phyloP scores from a whole-genome alignment of 805 yeast genomes.

The Ogataea philodendri region DNA sequence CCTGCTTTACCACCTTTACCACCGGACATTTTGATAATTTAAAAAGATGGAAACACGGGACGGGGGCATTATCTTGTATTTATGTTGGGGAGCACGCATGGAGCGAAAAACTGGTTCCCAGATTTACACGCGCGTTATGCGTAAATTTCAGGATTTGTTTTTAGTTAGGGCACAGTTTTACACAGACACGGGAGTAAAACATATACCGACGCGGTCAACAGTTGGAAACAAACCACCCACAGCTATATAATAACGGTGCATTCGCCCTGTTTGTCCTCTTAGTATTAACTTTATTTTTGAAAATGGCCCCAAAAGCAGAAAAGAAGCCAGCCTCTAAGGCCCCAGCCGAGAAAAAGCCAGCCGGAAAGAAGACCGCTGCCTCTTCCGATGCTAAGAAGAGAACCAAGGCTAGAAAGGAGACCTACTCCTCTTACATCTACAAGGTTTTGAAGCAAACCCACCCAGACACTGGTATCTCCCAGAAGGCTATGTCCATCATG shows the following conservation, averaged over 20 bases:
- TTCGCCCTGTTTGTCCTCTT: constrained; percentile 7
- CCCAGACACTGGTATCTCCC: constrained; percentile 99
- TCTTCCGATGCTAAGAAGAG: constrained; percentile 85
- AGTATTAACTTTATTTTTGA: constrained; percentile 7
- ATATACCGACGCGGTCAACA: constrained; percentile 8
- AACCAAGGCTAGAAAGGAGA: constrained; percentile 94
- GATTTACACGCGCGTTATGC: constrained; percentile 13
- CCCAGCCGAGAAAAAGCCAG: constrained; percentile 93
- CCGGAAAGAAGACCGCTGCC: constrained; percentile 87
- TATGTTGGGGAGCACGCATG: constrained; percentile 10
- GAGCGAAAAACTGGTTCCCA: constrained; percentile 1
- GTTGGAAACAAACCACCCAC: constrained; percentile 4
- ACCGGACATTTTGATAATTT: constrained; percentile 47
- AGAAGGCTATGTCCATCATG: constrained; percentile 97
- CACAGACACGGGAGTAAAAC: constrained; percentile 10
- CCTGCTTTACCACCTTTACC: constrained; percentile 95
- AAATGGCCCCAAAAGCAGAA: constrained; percentile 68
- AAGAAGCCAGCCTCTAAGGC: constrained; percentile 88
- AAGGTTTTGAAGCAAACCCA: constrained; percentile 98
- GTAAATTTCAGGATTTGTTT: constrained; percentile 3
- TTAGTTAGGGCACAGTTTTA: constrained; percentile 9
- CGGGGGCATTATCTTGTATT: constrained; percentile 13
- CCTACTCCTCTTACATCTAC: constrained; percentile 97
- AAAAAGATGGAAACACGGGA: constrained; percentile 11
- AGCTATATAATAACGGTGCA: constrained; percentile 9